Evolutionary conservation across 768 basidiomycete species (phyloP).

Genomic region (Mycena sanguinolenta): DNA sequence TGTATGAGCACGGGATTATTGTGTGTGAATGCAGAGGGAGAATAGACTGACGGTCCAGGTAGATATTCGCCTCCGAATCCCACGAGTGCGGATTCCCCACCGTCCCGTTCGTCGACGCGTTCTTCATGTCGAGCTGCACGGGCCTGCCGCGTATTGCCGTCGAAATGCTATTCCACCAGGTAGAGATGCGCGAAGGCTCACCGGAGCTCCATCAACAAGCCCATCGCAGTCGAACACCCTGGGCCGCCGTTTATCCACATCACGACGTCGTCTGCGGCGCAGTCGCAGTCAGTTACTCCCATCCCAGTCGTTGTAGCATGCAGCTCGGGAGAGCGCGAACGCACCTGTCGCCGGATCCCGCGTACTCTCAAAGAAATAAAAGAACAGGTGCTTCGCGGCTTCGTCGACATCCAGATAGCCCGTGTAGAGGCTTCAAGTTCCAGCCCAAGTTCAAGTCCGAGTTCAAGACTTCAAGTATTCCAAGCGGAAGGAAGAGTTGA

Average conservation of each 20-base stretch:
- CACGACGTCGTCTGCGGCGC: constrained; percentile 72
- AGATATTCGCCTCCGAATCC: constrained; percentile 76
- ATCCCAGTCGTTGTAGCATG: too few species aligned
- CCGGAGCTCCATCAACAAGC: constrained; percentile 82
- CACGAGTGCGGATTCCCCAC: constrained; percentile 74
- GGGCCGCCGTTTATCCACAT: constrained; percentile 82
- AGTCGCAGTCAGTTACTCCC: too few species aligned
- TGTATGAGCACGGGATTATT: too few species aligned
- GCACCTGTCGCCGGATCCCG: constrained; percentile 67
- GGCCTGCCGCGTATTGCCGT: too few species aligned
- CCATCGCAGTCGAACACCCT: constrained; percentile 67
- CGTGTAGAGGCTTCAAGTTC: too few species aligned
- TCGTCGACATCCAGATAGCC: constrained; percentile 57
- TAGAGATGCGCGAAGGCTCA: too few species aligned
- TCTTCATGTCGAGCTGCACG: constrained; percentile 66
- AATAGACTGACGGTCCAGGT: constrained; percentile 73
- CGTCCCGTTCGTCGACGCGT: constrained; percentile 69
- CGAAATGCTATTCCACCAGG: too few species aligned
- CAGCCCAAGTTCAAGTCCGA: too few species aligned
- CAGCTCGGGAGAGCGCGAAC: constrained; percentile 37
- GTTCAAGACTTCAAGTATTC: too few species aligned
- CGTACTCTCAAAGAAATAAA: constrained; percentile 84
- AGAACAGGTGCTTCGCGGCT: constrained; percentile 75
- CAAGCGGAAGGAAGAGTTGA: too few species aligned
- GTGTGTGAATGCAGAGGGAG: not conserved